Evolutionary conservation across 208 protist species (phyloP).

Genomic region (Novymonas esmeraldas): DNA sequence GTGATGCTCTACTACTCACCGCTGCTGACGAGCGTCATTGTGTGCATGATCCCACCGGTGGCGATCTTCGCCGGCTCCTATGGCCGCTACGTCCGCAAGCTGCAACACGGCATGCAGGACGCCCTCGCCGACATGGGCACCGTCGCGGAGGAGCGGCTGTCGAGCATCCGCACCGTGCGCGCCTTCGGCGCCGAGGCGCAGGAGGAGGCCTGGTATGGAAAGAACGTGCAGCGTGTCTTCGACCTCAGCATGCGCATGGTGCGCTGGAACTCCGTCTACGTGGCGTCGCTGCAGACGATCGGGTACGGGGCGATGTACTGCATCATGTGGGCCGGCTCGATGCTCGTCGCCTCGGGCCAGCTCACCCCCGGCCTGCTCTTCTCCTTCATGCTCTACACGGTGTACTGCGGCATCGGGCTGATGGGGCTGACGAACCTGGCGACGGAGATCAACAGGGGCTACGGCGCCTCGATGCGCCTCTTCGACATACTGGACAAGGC

Average conservation of each 20-base stretch:
- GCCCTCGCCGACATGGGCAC: conserved; percentile 77
- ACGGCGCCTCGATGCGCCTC: conserved; percentile 78
- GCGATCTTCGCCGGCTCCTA: conserved; percentile 85
- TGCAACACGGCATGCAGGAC: conserved; percentile 84
- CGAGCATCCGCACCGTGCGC: conserved; percentile 81
- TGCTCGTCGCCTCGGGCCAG: conserved; percentile 74
- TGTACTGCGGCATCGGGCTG: conserved; percentile 88
- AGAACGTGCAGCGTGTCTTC: conserved; percentile 72
- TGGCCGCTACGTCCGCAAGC: conserved; percentile 75
- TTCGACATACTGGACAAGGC: conserved; percentile 85
- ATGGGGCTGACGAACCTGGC: conserved; percentile 85
- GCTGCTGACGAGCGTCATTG: conserved; percentile 76
- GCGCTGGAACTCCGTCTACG: conserved; percentile 77
- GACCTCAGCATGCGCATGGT: conserved; percentile 77
- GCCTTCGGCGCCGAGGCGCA: conserved; percentile 73
- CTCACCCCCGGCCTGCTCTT: conserved; percentile 86
- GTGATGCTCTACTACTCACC: conserved; percentile 93
- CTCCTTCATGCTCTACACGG: conserved; percentile 90
- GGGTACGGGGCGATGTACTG: conserved; percentile 87
- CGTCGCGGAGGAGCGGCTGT: conserved; percentile 84
- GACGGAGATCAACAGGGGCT: conserved; percentile 88
- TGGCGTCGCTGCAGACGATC: conserved; percentile 74
- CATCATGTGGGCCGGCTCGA: conserved; percentile 88
- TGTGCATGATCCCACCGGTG: conserved; percentile 83
- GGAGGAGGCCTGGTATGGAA: conserved; percentile 74